phyloP scores from a whole-genome alignment of 2,329 filamentous ascomycete genomes.

The Ophiostoma angusticollis region DNA sequence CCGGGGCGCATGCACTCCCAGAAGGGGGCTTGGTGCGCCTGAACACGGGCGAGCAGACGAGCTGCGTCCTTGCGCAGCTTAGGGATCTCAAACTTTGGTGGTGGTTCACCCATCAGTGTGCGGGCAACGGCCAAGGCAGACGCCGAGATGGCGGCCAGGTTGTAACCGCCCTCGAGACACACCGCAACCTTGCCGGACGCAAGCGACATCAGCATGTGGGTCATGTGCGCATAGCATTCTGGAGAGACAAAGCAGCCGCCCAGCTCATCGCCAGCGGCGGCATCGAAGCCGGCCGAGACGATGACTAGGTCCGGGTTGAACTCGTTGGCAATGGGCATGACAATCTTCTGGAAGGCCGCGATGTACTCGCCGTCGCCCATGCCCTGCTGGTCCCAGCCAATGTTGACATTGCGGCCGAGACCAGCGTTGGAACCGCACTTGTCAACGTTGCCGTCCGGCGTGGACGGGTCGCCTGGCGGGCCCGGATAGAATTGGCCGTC shows the following conservation, averaged over 20 bases:
- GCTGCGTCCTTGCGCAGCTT: slow-evolving; percentile 45
- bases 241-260: slow-evolving; percentile 90
- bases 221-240: slow-evolving; percentile 93
- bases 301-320: slow-evolving; percentile 93
- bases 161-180: slow-evolving; percentile 92
- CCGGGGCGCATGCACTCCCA: slow-evolving; percentile 81
- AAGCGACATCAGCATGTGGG: slow-evolving; percentile 95
- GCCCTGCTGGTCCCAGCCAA: slow-evolving; percentile 53
- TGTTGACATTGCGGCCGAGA: slow-evolving; percentile 52
- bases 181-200: slow-evolving; percentile 82
- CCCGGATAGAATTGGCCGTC: slow-evolving; percentile 79
- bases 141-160: slow-evolving; percentile 79
- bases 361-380: slow-evolving; percentile 98
- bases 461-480: slow-evolving; percentile 40
- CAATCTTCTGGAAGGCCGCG: slow-evolving; percentile 86
- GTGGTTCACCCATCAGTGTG: slow-evolving; percentile 91
- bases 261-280: slow-evolving; percentile 82
- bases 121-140: slow-evolving; percentile 84
- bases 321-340: slow-evolving; percentile 91
- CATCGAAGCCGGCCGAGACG: slow-evolving; percentile 91
- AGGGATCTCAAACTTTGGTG: slow-evolving; percentile 45
- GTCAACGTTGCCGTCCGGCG: slow-evolving; percentile 48
- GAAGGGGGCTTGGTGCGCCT: slow-evolving; percentile 51
- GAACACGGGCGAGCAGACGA: slow-evolving; percentile 43
- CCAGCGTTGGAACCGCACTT: slow-evolving; percentile 44